A percentile compares a stretch with the other conserved stretches of the same genome.
These are phyloP conservation scores for Pythium inflatum DNA, from an alignment of 352 stramenopile genomes.

Conservation along the genomic window DNA sequence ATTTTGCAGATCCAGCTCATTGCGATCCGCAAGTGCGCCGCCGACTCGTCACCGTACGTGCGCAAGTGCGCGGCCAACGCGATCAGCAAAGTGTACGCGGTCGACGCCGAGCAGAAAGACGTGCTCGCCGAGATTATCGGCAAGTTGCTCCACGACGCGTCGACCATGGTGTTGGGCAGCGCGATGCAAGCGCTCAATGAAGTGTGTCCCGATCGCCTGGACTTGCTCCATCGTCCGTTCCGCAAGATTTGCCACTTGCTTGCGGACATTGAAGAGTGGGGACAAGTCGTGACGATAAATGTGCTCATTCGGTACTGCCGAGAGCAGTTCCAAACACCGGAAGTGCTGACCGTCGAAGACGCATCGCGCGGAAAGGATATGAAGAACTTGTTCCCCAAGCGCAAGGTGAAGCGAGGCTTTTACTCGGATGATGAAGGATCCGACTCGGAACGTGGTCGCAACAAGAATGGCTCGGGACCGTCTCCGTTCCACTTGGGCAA, in stretches of 20 bases:
- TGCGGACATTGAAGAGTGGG: slow-evolving; percentile 99
- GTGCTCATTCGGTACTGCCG: slow-evolving; percentile 96
- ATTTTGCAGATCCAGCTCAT: slow-evolving; percentile 99
- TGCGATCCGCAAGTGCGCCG: slow-evolving; percentile 91
- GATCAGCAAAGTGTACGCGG: slow-evolving; percentile 93
- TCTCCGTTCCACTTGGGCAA: slow-evolving; percentile 38
- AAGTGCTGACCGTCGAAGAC: slow-evolving; percentile 41
- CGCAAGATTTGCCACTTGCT: slow-evolving; percentile 98
- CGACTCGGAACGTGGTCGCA: slow-evolving; percentile 69
- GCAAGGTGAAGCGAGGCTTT: slow-evolving; percentile 90
- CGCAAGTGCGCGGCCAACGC: slow-evolving; percentile 97
- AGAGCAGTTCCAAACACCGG: slow-evolving; percentile 94
- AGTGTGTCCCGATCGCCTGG: slow-evolving; percentile 94
- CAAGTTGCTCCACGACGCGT: slow-evolving; percentile 92
- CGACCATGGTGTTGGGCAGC: slow-evolving; percentile 97
- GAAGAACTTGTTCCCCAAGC: slow-evolving; percentile 66
- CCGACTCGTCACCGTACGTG: slow-evolving; percentile 96
- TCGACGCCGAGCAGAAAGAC: slow-evolving; percentile 90
- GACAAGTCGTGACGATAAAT: slow-evolving; percentile 95
- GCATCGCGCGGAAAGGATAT: slow-evolving; percentile 35
- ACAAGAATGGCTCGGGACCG: slow-evolving; percentile 35
- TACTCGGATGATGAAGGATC: slow-evolving; percentile 97
- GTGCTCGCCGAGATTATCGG: slow-evolving; percentile 94
- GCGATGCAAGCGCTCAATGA: slow-evolving; percentile 95
- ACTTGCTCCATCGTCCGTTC: slow-evolving; percentile 95